Evolutionary conservation across 1,284 basidiomycete genomes (phyloP).

Genomic region (Pseudomicrostroma phylloplanum): DNA sequence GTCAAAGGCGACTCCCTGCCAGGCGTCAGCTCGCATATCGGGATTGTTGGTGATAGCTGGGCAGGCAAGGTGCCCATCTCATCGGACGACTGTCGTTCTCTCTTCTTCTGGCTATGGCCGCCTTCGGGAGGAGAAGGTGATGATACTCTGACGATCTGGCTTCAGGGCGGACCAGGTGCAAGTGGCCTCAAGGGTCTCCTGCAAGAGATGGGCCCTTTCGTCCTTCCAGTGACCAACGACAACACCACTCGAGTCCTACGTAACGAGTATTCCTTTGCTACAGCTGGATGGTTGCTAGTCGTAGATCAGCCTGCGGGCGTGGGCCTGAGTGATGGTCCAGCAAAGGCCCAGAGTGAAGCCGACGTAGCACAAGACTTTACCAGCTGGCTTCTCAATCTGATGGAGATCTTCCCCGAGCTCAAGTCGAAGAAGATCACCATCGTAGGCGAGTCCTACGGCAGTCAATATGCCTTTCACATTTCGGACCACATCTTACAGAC

Average conservation of each 20-base stretch:
- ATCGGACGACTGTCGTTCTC: background rate
- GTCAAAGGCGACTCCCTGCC: background rate
- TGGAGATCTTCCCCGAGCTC: constrained; percentile 28
- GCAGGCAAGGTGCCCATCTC: background rate
- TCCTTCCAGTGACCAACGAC: background rate
- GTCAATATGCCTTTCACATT: constrained; percentile 96
- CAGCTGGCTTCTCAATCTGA: constrained; percentile 37
- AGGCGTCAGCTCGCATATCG: background rate
- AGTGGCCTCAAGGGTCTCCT: background rate
- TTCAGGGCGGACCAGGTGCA: background rate
- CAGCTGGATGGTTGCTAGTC: no score
- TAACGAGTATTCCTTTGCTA: no score
- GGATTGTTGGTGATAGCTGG: background rate
- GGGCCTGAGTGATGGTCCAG: constrained; percentile 69
- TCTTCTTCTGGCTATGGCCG: constrained; percentile 4
- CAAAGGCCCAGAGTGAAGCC: constrained; percentile 56
- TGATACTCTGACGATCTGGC: background rate
- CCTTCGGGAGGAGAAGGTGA: background rate
- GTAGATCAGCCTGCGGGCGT: constrained; percentile 79
- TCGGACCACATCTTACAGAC: constrained; percentile 30
- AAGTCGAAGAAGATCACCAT: constrained; percentile 28
- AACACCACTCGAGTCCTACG: background rate
- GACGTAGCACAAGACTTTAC: constrained; percentile 50
- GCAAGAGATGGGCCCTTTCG: background rate
- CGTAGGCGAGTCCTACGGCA: constrained; percentile 67